Conservation (phyloP, 305 asterid species). For the Petunia hybrid region DNA sequence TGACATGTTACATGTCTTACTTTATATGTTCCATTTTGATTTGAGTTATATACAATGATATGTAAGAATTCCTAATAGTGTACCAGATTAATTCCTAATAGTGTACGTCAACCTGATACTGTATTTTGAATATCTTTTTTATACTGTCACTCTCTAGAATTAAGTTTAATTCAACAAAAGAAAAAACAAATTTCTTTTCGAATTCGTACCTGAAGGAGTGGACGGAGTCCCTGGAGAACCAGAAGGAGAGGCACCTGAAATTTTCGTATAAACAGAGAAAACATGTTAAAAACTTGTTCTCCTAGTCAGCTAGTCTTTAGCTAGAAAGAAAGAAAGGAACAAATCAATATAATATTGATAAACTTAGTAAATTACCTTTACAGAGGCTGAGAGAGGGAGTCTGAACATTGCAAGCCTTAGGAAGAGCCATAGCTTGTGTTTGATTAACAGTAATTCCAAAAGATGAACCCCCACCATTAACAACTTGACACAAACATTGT, state of each 20-base stretch:
- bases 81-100: too few relatives aligned
- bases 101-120: too few relatives aligned
- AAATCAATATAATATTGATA: neutral
- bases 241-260: constrained; percentile 22
- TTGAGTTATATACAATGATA: too few relatives aligned
- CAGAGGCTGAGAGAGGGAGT: constrained; percentile 22
- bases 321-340: neutral
- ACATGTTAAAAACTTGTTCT: neutral
- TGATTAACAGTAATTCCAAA: constrained; percentile 25
- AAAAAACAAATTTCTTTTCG: too few relatives aligned
- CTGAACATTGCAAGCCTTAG: constrained; percentile 27
- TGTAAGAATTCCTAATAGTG: too few relatives aligned
- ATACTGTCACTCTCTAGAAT: too few relatives aligned
- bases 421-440: constrained; percentile 24
- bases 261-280: constrained; percentile 7
- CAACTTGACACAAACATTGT: constrained; percentile 20
- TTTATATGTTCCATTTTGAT: too few relatives aligned
- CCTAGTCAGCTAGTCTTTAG: too few relatives aligned
- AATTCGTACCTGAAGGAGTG: constrained; percentile 13
- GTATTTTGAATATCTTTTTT: too few relatives aligned
- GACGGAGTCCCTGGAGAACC: constrained; percentile 7
- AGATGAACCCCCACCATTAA: constrained; percentile 31
- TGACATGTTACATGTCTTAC: too few relatives aligned
- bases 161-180: too few relatives aligned
- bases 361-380: neutral